Conservation (phyloP, 2,329 filamentous ascomycete genomes). For the Cryphonectria japonica region DNA sequence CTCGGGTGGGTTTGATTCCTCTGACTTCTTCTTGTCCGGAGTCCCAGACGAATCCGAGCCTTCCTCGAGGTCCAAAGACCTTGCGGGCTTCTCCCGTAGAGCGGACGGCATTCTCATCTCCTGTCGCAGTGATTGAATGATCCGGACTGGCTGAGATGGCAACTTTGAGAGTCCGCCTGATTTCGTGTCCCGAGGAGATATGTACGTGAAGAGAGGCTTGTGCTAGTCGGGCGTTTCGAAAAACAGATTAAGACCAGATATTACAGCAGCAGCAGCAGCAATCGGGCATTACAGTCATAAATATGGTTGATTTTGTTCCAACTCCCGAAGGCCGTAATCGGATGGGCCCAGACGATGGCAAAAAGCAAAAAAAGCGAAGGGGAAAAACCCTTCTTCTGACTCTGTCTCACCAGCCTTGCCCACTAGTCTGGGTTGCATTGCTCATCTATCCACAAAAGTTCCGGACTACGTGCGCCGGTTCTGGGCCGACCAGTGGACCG, state of each 20-base stretch:
- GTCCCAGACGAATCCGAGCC: slow-evolving; percentile 16
- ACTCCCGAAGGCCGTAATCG: slow-evolving; percentile 10
- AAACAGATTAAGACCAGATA: not conserved
- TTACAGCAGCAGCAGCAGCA: not conserved
- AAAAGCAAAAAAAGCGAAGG: not conserved
- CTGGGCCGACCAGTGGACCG: not conserved
- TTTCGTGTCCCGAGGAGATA: not conserved
- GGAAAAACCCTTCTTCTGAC: not conserved
- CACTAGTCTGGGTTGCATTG: slow-evolving; percentile 6
- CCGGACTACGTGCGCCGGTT: slow-evolving; percentile 7
- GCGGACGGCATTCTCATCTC: slow-evolving; percentile 9
- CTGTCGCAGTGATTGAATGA: too few relatives aligned
- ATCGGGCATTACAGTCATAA: not conserved
- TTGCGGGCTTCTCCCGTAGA: slow-evolving; percentile 17
- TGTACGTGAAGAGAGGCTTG: not conserved
- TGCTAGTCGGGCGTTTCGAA: not conserved
- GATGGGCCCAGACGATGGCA: slow-evolving; percentile 2
- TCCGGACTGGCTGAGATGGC: not conserved
- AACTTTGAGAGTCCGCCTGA: not conserved
- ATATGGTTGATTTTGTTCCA: not conserved
- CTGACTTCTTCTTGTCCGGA: slow-evolving; percentile 11
- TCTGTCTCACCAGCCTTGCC: slow-evolving; percentile 8
- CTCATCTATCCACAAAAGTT: slow-evolving; percentile 13
- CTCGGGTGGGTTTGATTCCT: slow-evolving; percentile 14
- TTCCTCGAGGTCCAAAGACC: slow-evolving; percentile 18